Evolutionary conservation across 2,329 filamentous ascomycete species (phyloP), one percentile per base, ranked within the genome.

Genomic region (Didymella pinodella): DNA sequence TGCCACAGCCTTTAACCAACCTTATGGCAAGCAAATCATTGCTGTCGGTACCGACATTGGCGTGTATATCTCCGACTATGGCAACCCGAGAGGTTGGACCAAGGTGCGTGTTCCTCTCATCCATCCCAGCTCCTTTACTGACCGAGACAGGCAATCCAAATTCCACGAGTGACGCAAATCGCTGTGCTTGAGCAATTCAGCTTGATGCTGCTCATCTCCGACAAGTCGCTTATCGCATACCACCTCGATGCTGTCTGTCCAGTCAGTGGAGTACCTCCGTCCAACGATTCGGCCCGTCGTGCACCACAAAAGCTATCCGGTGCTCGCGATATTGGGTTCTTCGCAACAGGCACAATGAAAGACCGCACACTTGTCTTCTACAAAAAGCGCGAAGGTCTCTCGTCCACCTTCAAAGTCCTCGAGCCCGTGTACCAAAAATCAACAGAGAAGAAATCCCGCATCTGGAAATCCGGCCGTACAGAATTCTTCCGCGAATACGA

Each of bases 401-500:
- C 93, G 69, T 97, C 92, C 25, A 96, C 91, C 0, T 98, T 99
- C 85, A 98, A 93, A 80, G 93, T 99, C 12, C 86, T 99, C 8
- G 95, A 99, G 75, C 95, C 95, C 0, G 92, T 99, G 26, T 91
- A 95, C 72, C 93, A 97, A 67, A 97, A 97, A 74, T 90, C 93
- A 0, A 89, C 91, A 0, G 91, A 96, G 72, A 94, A 91, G 81
- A 91, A 89, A 69, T 86, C 88, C 4, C 88, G 92, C 8, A 82
- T 89, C 64, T 88, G 86, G 73, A 82, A 88, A 18, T 85, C 85
- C 10, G 92, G 92, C 20, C 88, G 86, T 59, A 97, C 94, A 0
- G 95, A 99, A 69, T 94, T 94, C 69, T 99, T 98, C 87, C 90
- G 95, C 63, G 95, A 99, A 74, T 99, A 93, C 75, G 95, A 99